Evolutionary conservation across 2,329 filamentous ascomycete species (phyloP).

Genomic region (Aspergillus tamarii): DNA sequence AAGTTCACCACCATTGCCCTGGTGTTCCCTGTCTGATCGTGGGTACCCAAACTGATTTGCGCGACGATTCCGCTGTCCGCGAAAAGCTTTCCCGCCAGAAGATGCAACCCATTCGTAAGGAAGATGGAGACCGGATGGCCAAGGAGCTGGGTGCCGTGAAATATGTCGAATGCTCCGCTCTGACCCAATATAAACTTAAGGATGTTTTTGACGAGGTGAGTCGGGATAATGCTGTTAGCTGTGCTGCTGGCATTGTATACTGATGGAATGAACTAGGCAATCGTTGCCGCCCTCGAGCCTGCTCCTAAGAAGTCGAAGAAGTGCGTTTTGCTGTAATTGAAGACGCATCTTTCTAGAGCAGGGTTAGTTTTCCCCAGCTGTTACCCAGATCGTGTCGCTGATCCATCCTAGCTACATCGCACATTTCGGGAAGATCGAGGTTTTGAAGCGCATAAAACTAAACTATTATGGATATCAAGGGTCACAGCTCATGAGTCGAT

Average conservation of each 20-base stretch:
- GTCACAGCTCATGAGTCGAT: constrained; percentile 6
- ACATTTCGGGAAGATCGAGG: constrained; percentile 6
- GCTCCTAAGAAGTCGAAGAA: constrained; percentile 77
- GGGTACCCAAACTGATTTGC: constrained; percentile 93
- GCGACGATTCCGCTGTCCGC: constrained; percentile 81
- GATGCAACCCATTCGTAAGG: constrained; percentile 88
- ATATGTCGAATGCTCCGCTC: constrained; percentile 96
- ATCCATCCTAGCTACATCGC: constrained; percentile 10
- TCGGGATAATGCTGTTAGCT: constrained; percentile 6
- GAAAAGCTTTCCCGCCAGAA: constrained; percentile 96
- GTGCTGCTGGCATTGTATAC: neutral
- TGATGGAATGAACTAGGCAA: constrained; percentile 64
- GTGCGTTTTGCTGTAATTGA: constrained; percentile 68
- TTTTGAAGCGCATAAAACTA: constrained; percentile 5
- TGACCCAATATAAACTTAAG: constrained; percentile 98
- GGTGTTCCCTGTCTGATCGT: constrained; percentile 97
- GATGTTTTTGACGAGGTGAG: constrained; percentile 98
- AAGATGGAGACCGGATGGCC: constrained; percentile 94
- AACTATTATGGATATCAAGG: constrained; percentile 7
- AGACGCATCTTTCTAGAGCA: constrained; percentile 11
- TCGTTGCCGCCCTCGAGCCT: constrained; percentile 92
- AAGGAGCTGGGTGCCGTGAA: constrained; percentile 97
- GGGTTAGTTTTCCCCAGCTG: constrained; percentile 12
- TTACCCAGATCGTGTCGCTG: constrained; percentile 1
- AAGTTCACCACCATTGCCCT: constrained; percentile 97